Evolutionary conservation across 176 grass and related monocot species (phyloP), one percentile per base, ranked within the genome.

Genomic region (Oryza brachyantha): DNA sequence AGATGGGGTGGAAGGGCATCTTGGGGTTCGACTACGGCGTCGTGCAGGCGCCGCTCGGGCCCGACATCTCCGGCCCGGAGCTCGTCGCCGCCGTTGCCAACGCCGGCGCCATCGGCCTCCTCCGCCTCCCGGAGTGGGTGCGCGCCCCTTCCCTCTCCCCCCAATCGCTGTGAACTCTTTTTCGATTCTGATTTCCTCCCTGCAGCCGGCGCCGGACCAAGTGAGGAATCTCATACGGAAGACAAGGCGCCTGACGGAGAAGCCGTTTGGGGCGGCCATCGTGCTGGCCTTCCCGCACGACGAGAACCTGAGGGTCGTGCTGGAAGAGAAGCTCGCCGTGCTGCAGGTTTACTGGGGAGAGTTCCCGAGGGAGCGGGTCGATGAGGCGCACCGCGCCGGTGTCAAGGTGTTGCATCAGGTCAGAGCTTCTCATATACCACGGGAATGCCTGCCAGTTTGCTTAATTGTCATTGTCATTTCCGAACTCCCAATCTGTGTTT

Each of bases 381-480:
- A 90, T 22, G 45, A 94, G 85, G 92, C 83, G 66, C 95, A 98
- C 79, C 82, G 73, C 58, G 91, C 95, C 28, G 95, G 92, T 8
- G 92, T 90, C 42, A 94, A 90, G 85, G 90, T 98, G 73, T 80
- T 98, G 66, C 95, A 98, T 87, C 95, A 98, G 85, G 95, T 98
- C 55, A 80, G 65, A 29, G 10, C 17, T 12, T 59, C 58, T 31
- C 46, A n/a, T 0, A 27, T 55, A 35, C 50, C 41, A 38, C 63
- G 5, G 12, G 43, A 77, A 64, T 59, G 50, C 57, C n/a, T 22
- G 38, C 35, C 35, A 11, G 5, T 8, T 70, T 50, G 57, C 43
- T 59, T 74, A 34, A 7, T 21, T 28, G 3, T 54, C 2, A 26
- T 52, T 42, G 24, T 29, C 58, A n/a, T 14, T 59, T 28, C 21